Evolutionary conservation across 2,329 filamentous ascomycete species (phyloP), one percentile per base, ranked within the genome.

Genomic region (Cladorrhinum sp.): DNA sequence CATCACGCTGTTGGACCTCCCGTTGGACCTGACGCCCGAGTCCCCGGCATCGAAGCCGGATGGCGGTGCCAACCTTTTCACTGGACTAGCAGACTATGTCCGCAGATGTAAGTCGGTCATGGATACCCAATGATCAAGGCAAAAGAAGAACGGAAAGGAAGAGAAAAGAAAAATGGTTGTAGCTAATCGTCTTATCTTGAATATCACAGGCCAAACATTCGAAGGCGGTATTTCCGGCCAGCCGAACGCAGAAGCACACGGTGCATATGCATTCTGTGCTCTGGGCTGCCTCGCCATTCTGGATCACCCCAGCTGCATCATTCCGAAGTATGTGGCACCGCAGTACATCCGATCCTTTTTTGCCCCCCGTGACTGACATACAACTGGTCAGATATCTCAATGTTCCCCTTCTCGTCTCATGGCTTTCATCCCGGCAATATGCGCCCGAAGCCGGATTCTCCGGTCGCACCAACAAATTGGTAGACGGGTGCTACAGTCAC

Each of bases 401-500:
- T 74, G 76, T 97, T 58, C 84, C 87, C 63, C 80, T 86, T 55
- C 82, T 99, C 57, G 82, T 95, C 52, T 86, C 88, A 62, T 99
- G 95, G 92, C 84, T 99, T 41, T 93, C 92, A 7, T 87, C 91
- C 50, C 88, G 92, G 62, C 95, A 99, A 75, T 90, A 93, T 73
- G 86, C 87, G 27, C 95, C 93, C 2, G 95, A 98, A 74, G 93
- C 93, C 65, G 95, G 95, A 36, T 93, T 96, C 71, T 90, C 91
- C 45, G 95, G 95, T 63, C 89, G 95, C 67, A 96, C 93, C 25
- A 98, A 98, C 81, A 99, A 99, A 78, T 83, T 99, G 29, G 95
- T 98, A 29, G 95, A 99, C 74, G 95, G 93, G 50, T 99, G 95
- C 77, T 99, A 99, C 78, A 96, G 91, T 73, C 93, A 97, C 76